These are phyloP conservation scores for Penicillium hesseltinei DNA, from an alignment of 2,329 filamentous ascomycete species.

Conservation along the genomic window DNA sequence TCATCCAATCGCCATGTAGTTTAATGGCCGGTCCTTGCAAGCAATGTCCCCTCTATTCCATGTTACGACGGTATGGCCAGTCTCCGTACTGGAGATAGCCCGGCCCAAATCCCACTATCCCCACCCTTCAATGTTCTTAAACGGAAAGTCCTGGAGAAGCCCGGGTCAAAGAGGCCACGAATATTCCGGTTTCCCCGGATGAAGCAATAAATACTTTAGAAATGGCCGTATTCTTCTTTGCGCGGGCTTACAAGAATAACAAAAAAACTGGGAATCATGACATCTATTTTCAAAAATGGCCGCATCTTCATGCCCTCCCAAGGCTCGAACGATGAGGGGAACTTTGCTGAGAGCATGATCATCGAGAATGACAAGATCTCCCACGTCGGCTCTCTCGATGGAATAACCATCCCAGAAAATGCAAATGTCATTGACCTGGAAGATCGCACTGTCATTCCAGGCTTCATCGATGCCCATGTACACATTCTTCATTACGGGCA, in stretches of 20 bases:
- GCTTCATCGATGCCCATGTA: slow-evolving; percentile 53
- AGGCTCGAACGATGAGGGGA: neutral
- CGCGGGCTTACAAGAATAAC: neutral
- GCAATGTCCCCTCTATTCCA: neutral
- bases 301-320: slow-evolving; percentile 31
- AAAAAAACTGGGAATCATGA: slow-evolving; percentile 13
- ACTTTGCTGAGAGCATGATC: slow-evolving; percentile 39
- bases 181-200: slow-evolving; percentile 3
- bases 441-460: slow-evolving; percentile 42
- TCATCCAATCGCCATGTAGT: slow-evolving; percentile 3
- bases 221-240: neutral
- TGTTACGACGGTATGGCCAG: neutral
- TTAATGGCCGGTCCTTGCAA: slow-evolving; percentile 4
- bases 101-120: neutral
- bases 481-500: slow-evolving; percentile 52
- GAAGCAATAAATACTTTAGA: slow-evolving; percentile 9
- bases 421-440: slow-evolving; percentile 36
- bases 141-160: slow-evolving; percentile 16
- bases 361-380: slow-evolving; percentile 42
- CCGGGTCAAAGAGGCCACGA: neutral
- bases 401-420: slow-evolving; percentile 23
- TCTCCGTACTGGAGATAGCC: neutral
- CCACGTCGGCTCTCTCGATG: slow-evolving; percentile 40
- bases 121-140: neutral
- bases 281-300: slow-evolving; percentile 34